Conservation (phyloP, 805 yeast species). For the Starmera amethionina region DNA sequence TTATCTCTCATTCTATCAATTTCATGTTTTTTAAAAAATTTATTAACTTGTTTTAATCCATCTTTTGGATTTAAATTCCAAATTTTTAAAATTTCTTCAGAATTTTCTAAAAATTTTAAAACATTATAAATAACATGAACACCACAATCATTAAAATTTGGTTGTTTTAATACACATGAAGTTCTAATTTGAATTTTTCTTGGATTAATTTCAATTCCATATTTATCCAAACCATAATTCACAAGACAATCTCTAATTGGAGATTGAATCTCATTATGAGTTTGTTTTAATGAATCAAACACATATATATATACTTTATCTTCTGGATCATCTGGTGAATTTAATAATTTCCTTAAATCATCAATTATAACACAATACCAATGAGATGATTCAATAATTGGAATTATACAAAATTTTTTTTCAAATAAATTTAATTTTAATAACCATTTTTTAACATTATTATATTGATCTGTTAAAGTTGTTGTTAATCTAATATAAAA, state of each 20-base stretch:
- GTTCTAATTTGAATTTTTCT: constrained; percentile 36
- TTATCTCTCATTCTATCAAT: constrained; percentile 17
- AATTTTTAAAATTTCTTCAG: constrained; percentile 34
- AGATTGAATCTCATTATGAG: constrained; percentile 38
- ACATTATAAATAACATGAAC: constrained; percentile 77
- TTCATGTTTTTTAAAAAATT: constrained; percentile 17
- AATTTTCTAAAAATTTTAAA: constrained; percentile 43
- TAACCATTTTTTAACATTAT: constrained; percentile 71
- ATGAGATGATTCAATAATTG: constrained; percentile 73
- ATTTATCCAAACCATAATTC: constrained; percentile 61
- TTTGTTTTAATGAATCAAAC: constrained; percentile 67
- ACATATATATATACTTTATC: constrained; percentile 26
- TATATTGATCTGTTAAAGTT: constrained; percentile 30
- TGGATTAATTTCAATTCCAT: constrained; percentile 34
- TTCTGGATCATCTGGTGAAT: constrained; percentile 6
- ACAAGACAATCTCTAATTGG: constrained; percentile 52
- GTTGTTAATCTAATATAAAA: constrained; percentile 58
- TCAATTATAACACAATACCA: constrained; percentile 81
- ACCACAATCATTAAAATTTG: constrained; percentile 91
- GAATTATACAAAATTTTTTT: constrained; percentile 58
- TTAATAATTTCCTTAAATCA: constrained; percentile 30
- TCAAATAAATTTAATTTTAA: constrained; percentile 51
- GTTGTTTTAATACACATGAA: constrained; percentile 70
- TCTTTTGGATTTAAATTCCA: constrained; percentile 29
- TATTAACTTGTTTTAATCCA: neutral